A percentile compares a stretch with the other conserved stretches of the same genome.
Evolutionary conservation across 1,284 basidiomycete genomes (phyloP).

Genomic region (Heterobasidion occidentale): DNA sequence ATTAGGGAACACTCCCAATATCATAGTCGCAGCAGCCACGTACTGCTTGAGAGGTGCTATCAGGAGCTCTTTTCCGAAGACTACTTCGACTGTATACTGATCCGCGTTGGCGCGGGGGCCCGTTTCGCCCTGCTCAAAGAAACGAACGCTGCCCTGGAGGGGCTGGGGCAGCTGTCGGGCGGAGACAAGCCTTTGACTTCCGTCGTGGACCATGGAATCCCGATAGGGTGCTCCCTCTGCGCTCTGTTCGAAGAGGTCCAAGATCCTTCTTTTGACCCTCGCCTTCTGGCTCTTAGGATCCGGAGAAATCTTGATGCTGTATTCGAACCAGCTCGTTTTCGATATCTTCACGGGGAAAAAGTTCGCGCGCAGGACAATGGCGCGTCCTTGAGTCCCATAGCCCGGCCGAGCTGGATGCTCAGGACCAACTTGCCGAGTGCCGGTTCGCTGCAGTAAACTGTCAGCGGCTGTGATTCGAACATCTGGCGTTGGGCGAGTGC

Average conservation of each 20-base stretch:
- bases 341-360: slow-evolving; percentile 54
- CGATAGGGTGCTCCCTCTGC: slow-evolving; percentile 32
- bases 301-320: slow-evolving; percentile 48
- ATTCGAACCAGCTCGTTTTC: slow-evolving; percentile 48
- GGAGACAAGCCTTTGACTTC: slow-evolving; percentile 49
- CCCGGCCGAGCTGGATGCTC: slow-evolving; percentile 58
- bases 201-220: slow-evolving; percentile 54
- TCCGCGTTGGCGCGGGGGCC: slow-evolving; percentile 33
- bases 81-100: slow-evolving; percentile 45
- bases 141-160: slow-evolving; percentile 38
- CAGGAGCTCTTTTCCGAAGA: slow-evolving; percentile 36
- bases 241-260: slow-evolving; percentile 48
- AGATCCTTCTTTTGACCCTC: slow-evolving; percentile 42
- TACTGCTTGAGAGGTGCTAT: slow-evolving; percentile 38
- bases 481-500: slow-evolving; percentile 32
- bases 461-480: slow-evolving; percentile 31
- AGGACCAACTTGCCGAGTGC: slow-evolving; percentile 18
- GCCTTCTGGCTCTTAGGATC: slow-evolving; percentile 38
- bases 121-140: slow-evolving; percentile 46
- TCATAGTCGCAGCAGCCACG: slow-evolving; percentile 13
- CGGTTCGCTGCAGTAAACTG: slow-evolving; percentile 27
- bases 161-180: slow-evolving; percentile 47
- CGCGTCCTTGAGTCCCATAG: slow-evolving; percentile 50
- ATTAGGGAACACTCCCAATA: background rate
- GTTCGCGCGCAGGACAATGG: slow-evolving; percentile 53